Evolutionary conservation across 1,284 basidiomycete genomes (phyloP).

Genomic region (Ceratobasidium sp.): DNA sequence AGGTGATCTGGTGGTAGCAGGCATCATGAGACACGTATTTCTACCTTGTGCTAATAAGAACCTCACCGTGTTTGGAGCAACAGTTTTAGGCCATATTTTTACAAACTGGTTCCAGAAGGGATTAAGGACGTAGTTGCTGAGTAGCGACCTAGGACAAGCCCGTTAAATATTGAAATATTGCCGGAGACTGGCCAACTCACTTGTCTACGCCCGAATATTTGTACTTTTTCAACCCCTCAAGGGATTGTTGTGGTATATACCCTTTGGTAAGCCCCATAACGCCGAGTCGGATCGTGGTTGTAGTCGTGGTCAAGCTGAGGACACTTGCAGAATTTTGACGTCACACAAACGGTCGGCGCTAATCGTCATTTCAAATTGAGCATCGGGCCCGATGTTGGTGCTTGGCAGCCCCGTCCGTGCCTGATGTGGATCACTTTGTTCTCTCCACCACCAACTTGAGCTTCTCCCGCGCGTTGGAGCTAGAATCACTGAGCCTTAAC

Average conservation of each 20-base stretch:
- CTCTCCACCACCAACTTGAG: too few species aligned
- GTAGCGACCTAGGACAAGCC: conserved; percentile 69
- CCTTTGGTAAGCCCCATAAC: conserved; percentile 33
- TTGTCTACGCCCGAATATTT: conserved; percentile 70
- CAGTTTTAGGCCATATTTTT: conserved; percentile 85
- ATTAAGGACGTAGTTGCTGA: conserved; percentile 85
- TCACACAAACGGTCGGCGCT: conserved; percentile 33
- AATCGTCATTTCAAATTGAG: conserved; percentile 3
- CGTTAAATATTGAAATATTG: background rate
- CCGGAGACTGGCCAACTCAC: conserved; percentile 57
- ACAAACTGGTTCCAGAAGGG: conserved; percentile 98
- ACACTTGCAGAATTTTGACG: conserved; percentile 27
- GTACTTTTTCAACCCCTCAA: conserved; percentile 66
- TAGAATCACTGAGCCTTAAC: too few species aligned
- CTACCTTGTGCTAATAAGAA: background rate
- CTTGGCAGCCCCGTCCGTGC: background rate
- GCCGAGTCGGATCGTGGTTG: conserved; percentile 8
- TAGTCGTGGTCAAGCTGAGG: conserved; percentile 12
- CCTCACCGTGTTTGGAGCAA: conserved; percentile 93
- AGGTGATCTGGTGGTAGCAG: conserved; percentile 74
- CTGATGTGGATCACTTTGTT: background rate
- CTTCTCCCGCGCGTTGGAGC: too few species aligned
- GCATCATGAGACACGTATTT: conserved; percentile 10
- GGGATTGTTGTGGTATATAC: conserved; percentile 59
- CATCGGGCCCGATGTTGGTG: too few species aligned